Evolutionary conservation across 2,329 filamentous ascomycete species (phyloP), one percentile per base, ranked within the genome.

Genomic region (Decorospora gaudefroyi): DNA sequence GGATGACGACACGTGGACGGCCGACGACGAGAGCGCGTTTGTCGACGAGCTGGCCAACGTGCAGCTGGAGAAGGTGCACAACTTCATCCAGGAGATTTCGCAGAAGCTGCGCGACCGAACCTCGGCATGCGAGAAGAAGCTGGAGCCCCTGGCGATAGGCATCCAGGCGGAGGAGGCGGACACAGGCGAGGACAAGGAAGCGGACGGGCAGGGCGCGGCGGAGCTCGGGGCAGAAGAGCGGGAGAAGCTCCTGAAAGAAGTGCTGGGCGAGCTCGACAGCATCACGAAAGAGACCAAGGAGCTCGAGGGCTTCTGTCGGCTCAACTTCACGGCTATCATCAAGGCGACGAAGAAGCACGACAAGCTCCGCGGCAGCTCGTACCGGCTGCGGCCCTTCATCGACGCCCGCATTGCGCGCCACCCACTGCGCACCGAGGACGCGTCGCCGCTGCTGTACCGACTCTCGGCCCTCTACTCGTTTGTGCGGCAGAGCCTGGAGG

Each of bases 341-440:
- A 99, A 99, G 78, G 95, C 95, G 33, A 90, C 90, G 43, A 99
- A 99, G 83, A 99, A 99, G 76, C 93, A 99, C 73, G 93, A 99
- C 73, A 88, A 93, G 57, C 95, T 92, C 75, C 82, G 92, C 56
- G 91, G 91, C 42, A 80, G 84, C 55, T 81, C 84, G 39, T 97
- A 97, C 76, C 89, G 86, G 69, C 87, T 97, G 57, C 84, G 90
- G 16, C 91, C 93, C 18, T 85, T 97, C 76, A 85, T 97, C 73
- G 88, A 96, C 74, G 86, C 96, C 61, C 87, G 88, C 61, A 75
- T 99, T 62, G 84, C 88, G n/a, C 84, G 90, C 55, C 79, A 91
- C 49, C 90, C 92, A 9, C 95, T 99, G 78, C 96, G 97, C 74
- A 92, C 89, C 46, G 93, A 97, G 70, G 88, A 89, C 59, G 96